Percentiles rank a stretch among this genome's conserved stretches.
phyloP scores from a whole-genome alignment of 495 filamentous ascomycete genomes.

The Hypoxylon cercidicola region DNA sequence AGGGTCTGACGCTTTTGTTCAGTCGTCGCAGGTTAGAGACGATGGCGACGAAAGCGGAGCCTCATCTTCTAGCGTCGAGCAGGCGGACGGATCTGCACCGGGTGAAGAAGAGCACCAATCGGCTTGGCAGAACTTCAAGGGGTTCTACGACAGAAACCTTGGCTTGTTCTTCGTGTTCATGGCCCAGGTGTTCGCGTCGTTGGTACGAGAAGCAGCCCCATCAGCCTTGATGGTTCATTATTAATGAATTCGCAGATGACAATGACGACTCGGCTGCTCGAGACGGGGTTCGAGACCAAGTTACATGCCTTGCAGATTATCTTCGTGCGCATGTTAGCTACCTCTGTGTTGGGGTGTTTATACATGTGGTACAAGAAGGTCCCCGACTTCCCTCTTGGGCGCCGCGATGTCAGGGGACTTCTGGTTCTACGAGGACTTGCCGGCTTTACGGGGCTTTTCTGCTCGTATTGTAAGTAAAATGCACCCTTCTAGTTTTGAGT shows the following conservation, averaged over 20 bases:
- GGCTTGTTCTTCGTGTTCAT: conserved; percentile 76
- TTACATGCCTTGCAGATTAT: conserved; percentile 84
- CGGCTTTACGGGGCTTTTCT: conserved; percentile 81
- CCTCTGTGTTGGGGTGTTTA: conserved; percentile 67
- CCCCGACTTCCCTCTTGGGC: conserved; percentile 75
- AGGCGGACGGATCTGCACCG: conserved; percentile 1
- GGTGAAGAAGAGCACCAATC: conserved; percentile 1
- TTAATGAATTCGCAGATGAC: conserved; percentile 64
- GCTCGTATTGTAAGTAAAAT: conserved; percentile 69
- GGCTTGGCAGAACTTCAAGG: conserved; percentile 19
- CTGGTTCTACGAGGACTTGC: conserved; percentile 70
- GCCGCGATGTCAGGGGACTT: conserved; percentile 66
- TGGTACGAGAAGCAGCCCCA: conserved; percentile 44
- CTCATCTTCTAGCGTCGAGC: conserved; percentile 10
- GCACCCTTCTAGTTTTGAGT: too few species aligned
- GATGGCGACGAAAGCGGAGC: conserved; percentile 6
- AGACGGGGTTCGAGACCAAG: conserved; percentile 64
- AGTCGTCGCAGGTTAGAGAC: conserved; percentile 10
- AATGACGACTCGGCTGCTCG: conserved; percentile 73
- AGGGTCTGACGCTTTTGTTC: not conserved
- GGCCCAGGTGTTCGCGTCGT: conserved; percentile 75
- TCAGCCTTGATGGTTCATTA: not conserved
- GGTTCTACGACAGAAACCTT: conserved; percentile 61
- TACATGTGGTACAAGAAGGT: conserved; percentile 79
- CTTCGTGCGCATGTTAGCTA: conserved; percentile 82